Conservation (phyloP, 306 rosid genomes). For the Quercus glauca region DNA sequence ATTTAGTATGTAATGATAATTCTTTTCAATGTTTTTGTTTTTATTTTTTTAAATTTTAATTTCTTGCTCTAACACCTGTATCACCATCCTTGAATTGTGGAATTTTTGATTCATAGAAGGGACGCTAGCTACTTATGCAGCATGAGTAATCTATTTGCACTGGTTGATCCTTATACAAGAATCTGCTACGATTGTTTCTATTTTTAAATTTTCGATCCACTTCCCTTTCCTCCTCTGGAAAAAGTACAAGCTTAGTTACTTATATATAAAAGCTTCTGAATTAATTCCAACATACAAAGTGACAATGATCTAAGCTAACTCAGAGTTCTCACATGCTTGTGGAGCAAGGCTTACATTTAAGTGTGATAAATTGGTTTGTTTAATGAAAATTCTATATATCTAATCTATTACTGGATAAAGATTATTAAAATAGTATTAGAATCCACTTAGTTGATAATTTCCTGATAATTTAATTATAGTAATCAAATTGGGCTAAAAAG, state of each 20-base stretch:
- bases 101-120: not conserved
- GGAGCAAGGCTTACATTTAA: not conserved
- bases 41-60: not conserved
- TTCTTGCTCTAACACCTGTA: not conserved
- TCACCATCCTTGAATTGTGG: not conserved
- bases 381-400: too few relatives aligned
- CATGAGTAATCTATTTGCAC: not conserved
- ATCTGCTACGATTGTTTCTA: not conserved
- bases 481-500: not conserved
- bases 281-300: not conserved
- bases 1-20: slow-evolving; percentile 8
- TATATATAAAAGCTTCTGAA: not conserved
- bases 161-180: not conserved
- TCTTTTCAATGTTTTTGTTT: not conserved
- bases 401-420: too few relatives aligned
- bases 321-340: not conserved
- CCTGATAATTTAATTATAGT: not conserved
- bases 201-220: too few relatives aligned
- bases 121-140: not conserved
- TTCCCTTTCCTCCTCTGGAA: not conserved
- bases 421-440: not conserved
- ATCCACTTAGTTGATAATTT: not conserved
- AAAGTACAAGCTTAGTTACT: not conserved
- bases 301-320: not conserved
- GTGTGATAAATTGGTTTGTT: not conserved